Conservation (phyloP, 2,329 filamentous ascomycete species). For the Podosphaera aphanis region DNA sequence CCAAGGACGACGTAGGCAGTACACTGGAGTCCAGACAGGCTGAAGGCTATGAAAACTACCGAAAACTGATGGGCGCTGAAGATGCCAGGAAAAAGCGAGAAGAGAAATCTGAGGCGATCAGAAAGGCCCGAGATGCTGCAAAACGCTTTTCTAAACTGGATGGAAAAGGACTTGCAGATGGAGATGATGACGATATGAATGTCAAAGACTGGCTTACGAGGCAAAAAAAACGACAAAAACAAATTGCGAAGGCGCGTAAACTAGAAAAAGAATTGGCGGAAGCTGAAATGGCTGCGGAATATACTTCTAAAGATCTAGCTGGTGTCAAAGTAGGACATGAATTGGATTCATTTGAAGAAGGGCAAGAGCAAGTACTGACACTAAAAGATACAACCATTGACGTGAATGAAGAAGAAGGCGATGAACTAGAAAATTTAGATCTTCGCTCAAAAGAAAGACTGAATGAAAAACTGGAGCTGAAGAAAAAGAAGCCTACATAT, state of each 20-base stretch:
- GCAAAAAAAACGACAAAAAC: constrained; percentile 84
- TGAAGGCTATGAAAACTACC: constrained; percentile 49
- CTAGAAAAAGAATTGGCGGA: constrained; percentile 56
- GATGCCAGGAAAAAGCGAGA: constrained; percentile 56
- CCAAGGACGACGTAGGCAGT: constrained; percentile 46
- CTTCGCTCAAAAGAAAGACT: constrained; percentile 50
- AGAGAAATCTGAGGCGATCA: constrained; percentile 58
- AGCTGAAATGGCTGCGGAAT: constrained; percentile 49
- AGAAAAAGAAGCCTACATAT: constrained; percentile 77
- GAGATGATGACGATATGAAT: constrained; percentile 42
- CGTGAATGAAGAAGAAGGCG: constrained; percentile 63
- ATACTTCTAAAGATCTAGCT: constrained; percentile 66
- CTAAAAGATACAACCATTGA: constrained; percentile 83
- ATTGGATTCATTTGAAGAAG: constrained; percentile 55
- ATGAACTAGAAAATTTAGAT: constrained; percentile 63
- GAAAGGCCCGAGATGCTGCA: constrained; percentile 66
- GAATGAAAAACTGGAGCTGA: constrained; percentile 54
- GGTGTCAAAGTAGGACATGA: constrained; percentile 87
- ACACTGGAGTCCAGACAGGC: constrained; percentile 66
- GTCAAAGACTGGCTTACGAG: constrained; percentile 70
- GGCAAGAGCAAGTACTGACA: constrained; percentile 71
- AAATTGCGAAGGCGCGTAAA: constrained; percentile 56
- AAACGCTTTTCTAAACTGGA: constrained; percentile 54
- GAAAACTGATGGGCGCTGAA: constrained; percentile 42
- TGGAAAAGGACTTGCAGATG: constrained; percentile 65